These are phyloP conservation scores for Suillus subluteus DNA, from an alignment of 768 basidiomycete species.

Conservation along the genomic window DNA sequence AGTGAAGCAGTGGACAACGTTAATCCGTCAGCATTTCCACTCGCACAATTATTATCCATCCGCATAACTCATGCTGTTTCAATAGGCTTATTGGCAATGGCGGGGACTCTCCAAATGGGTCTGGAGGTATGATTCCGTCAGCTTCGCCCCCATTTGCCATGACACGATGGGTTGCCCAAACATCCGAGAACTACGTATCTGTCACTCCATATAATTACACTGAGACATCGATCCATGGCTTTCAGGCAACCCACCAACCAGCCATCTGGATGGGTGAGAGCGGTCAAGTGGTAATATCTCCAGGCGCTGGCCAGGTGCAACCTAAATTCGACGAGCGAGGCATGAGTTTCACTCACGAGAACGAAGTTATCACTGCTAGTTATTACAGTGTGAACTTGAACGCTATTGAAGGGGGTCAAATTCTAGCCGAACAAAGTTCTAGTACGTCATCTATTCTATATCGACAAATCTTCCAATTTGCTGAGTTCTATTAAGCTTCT, in stretches of 20 bases:
- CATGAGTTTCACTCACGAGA: constrained; percentile 51
- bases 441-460: constrained; percentile 44
- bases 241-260: constrained; percentile 80
- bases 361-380: constrained; percentile 56
- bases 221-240: constrained; percentile 63
- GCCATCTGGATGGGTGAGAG: constrained; percentile 92
- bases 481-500: constrained; percentile 51
- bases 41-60: not conserved
- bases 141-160: constrained; percentile 82
- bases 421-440: constrained; percentile 63
- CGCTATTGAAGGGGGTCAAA: constrained; percentile 51
- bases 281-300: constrained; percentile 61
- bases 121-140: constrained; percentile 80
- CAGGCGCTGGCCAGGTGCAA: constrained; percentile 55
- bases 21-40: constrained; percentile 43
- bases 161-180: constrained; percentile 87
- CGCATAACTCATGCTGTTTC: not conserved
- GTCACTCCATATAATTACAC: constrained; percentile 74
- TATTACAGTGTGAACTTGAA: constrained; percentile 63
- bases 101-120: constrained; percentile 68
- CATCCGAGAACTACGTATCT: constrained; percentile 75
- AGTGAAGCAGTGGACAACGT: constrained; percentile 49
- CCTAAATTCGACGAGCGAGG: constrained; percentile 63
- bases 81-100: constrained; percentile 69
- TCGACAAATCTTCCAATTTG: not conserved